A percentile compares a stretch with the other conserved stretches of the same genome.
Evolutionary conservation across 2,329 filamentous ascomycete genomes (phyloP).

Genomic region (Gaeumannomyces sp.): DNA sequence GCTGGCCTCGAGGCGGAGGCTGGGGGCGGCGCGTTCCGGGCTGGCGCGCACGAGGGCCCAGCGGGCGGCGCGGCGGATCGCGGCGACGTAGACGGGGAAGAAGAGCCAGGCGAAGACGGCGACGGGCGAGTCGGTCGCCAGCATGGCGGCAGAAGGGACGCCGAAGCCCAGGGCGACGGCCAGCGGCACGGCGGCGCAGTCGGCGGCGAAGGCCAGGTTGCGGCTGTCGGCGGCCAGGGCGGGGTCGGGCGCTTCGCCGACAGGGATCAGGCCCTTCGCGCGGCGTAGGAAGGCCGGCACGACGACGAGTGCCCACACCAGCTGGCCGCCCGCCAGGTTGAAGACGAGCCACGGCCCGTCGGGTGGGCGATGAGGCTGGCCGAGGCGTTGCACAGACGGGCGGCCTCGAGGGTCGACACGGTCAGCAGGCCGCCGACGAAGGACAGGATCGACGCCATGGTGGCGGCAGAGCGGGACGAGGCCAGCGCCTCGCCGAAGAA

Average conservation of each 20-base stretch:
- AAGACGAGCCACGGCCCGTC: conserved; percentile 39
- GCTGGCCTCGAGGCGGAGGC: conserved; percentile 38
- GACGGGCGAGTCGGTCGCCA: conserved; percentile 31
- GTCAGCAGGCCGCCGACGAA: conserved; percentile 43
- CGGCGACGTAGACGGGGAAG: conserved; percentile 43
- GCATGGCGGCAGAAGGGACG: conserved; percentile 39
- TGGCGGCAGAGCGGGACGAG: conserved; percentile 32
- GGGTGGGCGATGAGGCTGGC: conserved; percentile 27
- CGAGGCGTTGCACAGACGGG: conserved; percentile 32
- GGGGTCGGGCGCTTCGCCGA: conserved; percentile 15
- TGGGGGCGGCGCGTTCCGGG: conserved; percentile 19
- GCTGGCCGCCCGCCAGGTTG: conserved; percentile 40
- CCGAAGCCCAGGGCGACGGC: conserved; percentile 42
- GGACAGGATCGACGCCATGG: conserved; percentile 36
- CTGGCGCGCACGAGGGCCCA: conserved; percentile 13
- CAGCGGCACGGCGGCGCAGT: conserved; percentile 51
- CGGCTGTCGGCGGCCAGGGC: conserved; percentile 23
- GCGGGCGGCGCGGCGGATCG: conserved; percentile 33
- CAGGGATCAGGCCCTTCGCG: conserved; percentile 29
- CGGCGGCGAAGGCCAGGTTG: conserved; percentile 36
- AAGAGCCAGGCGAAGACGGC: conserved; percentile 42
- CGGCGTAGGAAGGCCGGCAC: conserved; percentile 42
- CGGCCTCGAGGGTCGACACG: conserved; percentile 43
- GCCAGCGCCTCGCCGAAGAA: conserved; percentile 40
- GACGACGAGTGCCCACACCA: conserved; percentile 46